Conservation (phyloP, 2,329 filamentous ascomycete genomes). For the Penicillium expansum region DNA sequence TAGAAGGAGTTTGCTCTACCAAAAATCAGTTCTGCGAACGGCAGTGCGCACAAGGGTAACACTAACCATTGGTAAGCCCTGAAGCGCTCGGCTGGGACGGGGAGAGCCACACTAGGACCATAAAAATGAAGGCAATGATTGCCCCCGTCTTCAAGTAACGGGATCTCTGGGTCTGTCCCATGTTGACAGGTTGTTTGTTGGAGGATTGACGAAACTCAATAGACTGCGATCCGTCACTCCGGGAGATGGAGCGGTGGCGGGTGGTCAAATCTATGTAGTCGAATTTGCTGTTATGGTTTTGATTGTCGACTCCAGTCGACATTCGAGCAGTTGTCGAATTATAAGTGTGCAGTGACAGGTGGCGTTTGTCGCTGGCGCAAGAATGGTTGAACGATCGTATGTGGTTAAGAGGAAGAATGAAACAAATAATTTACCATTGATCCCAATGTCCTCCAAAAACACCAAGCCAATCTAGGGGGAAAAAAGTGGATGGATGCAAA, state of each 20-base stretch:
- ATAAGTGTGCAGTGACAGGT: constrained; percentile 19
- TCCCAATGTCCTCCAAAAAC: constrained; percentile 19
- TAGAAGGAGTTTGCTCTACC: constrained; percentile 26
- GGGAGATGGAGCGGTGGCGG: constrained; percentile 55
- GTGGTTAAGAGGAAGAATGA: constrained; percentile 7
- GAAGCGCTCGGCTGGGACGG: constrained; percentile 34
- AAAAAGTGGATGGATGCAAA: constrained; percentile 12
- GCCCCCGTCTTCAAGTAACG: constrained; percentile 62
- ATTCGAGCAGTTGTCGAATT: constrained; percentile 43
- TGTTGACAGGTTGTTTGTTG: constrained; percentile 45
- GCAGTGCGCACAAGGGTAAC: background rate
- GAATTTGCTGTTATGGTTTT: constrained; percentile 51
- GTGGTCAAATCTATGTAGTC: constrained; percentile 51
- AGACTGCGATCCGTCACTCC: constrained; percentile 48
- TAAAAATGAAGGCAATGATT: constrained; percentile 56
- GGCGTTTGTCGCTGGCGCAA: constrained; percentile 20
- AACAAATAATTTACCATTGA: constrained; percentile 28
- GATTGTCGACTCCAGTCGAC: constrained; percentile 55
- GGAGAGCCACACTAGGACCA: constrained; percentile 57
- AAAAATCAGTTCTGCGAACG: background rate
- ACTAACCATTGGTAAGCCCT: constrained; percentile 25
- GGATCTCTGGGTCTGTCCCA: constrained; percentile 62
- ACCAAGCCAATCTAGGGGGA: constrained; percentile 25
- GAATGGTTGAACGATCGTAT: constrained; percentile 28
- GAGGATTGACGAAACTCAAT: constrained; percentile 48